Evolutionary conservation across 176 grass and related monocot genomes (phyloP), one percentile per base, ranked within the genome.

Genomic region (Aechmea fasciata): DNA sequence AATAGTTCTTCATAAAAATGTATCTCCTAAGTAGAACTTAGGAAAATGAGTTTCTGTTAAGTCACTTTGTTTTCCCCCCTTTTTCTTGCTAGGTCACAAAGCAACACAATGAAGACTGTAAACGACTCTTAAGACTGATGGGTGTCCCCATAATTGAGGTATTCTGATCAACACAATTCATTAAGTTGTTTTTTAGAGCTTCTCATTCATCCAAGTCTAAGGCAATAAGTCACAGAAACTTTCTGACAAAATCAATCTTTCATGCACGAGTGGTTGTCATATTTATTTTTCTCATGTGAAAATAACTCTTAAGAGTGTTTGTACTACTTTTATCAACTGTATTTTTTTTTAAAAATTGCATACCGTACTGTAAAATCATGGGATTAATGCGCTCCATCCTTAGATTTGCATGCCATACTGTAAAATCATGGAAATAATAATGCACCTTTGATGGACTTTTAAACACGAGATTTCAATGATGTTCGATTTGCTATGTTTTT

Each of bases 81-180:
- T 57, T 50, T 52, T 53, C 51, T 70, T 75, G 50, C 50, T 76
- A 90, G 86, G 82, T 87, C 66, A 84, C 84, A 55, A 83, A 73
- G 72, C 84, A 90, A 69, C 89, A 92, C 61, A 92, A 97, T 73
- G 89, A 92, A 66, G 94, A 90, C 23, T 97, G 94, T 71, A 90
- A 87, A 77, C 82, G 69, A 48, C 69, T 90, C 28, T 77, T 97
- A 81, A 85, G 70, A 69, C 75, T 97, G 74, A 97, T 97, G 89
- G 94, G 94, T 55, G 55, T 97, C 62, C 89, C 89, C 76, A 48
- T 90, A 52, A 73, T 97, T 80, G 80, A 97, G 94, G 89, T 97
- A 80, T 51, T 15, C 24, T 72, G 71, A 47, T 52, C n/a, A 67
- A 64, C 66, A 22, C n/a, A 65, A 3, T 67, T 79, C 63, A 76